Evolutionary conservation across 164 flowering plant genomes (phyloP).

Genomic region (Dillenia suffruticosa): DNA sequence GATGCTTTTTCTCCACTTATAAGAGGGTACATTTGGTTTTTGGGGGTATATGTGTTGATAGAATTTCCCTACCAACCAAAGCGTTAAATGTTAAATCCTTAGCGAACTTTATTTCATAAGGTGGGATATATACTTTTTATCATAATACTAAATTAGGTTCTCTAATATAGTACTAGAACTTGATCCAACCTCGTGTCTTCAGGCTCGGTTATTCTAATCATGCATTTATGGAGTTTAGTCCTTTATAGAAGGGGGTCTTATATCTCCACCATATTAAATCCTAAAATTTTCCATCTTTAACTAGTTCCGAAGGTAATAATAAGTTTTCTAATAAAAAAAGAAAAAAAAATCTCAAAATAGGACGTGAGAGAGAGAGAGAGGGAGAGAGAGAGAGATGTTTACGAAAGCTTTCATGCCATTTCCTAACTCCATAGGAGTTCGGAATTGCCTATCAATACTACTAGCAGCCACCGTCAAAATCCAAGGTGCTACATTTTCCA

Average conservation of each 20-base stretch:
- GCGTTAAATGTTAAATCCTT: too few species aligned
- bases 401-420: conserved; percentile 36
- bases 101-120: too few species aligned
- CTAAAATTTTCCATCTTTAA: background rate
- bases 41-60: conserved; percentile 46
- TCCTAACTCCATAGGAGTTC: conserved; percentile 37
- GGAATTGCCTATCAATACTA: conserved; percentile 38
- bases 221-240: too few species aligned
- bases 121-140: too few species aligned
- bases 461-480: conserved; percentile 51
- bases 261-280: background rate
- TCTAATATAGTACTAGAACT: too few species aligned
- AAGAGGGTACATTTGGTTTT: conserved; percentile 40
- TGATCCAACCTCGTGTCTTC: too few species aligned
- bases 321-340: background rate
- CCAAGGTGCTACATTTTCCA: conserved; percentile 59
- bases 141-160: too few species aligned
- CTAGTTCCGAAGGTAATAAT: background rate
- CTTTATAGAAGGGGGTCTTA: background rate
- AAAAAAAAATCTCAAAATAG: background rate
- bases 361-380: background rate
- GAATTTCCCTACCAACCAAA: conserved; percentile 44
- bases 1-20: conserved; percentile 41
- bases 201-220: too few species aligned
- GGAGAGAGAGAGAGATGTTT: conserved; percentile 12